Base-by-base conservation (phyloP, 345 rosid genomes). In the Pugionium cornutum region DNA sequence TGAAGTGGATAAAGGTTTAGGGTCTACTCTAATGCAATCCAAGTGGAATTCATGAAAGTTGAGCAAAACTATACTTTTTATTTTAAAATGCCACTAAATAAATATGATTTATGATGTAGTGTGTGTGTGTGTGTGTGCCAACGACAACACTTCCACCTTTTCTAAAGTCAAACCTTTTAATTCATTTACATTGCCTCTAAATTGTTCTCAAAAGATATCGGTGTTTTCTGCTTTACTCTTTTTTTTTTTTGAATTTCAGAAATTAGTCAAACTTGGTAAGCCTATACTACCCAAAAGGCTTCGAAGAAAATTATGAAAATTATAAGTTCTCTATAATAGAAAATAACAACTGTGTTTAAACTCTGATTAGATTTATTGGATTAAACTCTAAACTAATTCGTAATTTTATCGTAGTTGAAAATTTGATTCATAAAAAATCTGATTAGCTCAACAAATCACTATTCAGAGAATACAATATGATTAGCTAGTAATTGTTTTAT, bases 111-210 rank as follows among this genome's bases (percentile, higher is more conserved):
- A 34, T 65, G 30, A 70, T 64, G 66, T 9, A 58, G 59, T 72
- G 76, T 72, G 76, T 47, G 64, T 72, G 70, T 72, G 70, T 57
- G 50, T 68, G 76, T 42, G 76, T 42, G 59, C 76, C 54, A 58
- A 65, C 76, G 47, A 58, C 66, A 58, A 50, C 76, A 64, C 76
- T 58, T 35, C 59, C 48, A 72, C 55, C 52, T 72, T 72, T 64
- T 43, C 45, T 49, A 72, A 65, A 72, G 76, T 72, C 76, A 72
- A 64, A 34, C 70, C 60, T 18, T 28, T 69, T 56, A 29, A n/a
- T 6, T 51, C 39, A 18, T 52, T 61, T 43, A 44, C 8, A 52
- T 10, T 43, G 47, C 54, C 33, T 69, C 53, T 36, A 44, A 43
- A 53, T 10, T 60, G 25, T 49, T 58, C 35, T 47, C 18, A 26